These are phyloP conservation scores for Ottelia alismoides DNA, from an alignment of 106 monocot genomes.

Conservation along the genomic window DNA sequence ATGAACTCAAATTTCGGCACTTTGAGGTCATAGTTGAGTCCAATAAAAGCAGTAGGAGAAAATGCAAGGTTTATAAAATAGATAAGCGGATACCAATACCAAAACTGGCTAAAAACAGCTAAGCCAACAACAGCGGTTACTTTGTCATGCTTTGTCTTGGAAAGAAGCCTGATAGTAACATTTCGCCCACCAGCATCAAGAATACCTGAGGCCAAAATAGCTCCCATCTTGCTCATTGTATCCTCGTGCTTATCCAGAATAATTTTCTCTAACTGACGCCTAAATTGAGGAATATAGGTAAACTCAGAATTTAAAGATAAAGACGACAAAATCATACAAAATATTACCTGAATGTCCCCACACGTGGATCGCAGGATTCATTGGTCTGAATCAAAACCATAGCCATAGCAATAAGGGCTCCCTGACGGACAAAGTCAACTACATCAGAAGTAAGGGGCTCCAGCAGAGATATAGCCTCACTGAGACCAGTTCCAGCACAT, in stretches of 20 bases:
- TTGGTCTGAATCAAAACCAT: constrained; percentile 98
- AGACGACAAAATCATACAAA: background rate
- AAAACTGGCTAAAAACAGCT: constrained; percentile 98
- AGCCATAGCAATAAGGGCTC: constrained; percentile 95
- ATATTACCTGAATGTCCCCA: constrained; percentile 82
- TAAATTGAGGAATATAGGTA: constrained; percentile 6
- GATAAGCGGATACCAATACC: constrained; percentile 98
- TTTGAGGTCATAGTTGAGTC: constrained; percentile 91
- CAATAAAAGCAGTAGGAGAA: constrained; percentile 89
- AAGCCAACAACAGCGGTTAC: constrained; percentile 91
- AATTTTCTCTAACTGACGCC: constrained; percentile 93
- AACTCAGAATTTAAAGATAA: background rate
- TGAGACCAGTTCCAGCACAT: constrained; percentile 82
- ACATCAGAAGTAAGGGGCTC: constrained; percentile 99
- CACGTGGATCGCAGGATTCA: constrained; percentile 88
- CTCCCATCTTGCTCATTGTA: constrained; percentile 99
- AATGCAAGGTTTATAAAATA: constrained; percentile 96
- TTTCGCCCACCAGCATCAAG: constrained; percentile 98
- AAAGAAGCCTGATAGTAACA: constrained; percentile 86
- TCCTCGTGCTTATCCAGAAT: constrained; percentile 99
- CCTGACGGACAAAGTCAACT: constrained; percentile 98
- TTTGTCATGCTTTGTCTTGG: constrained; percentile 84
- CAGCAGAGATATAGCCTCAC: constrained; percentile 91
- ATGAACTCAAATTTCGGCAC: constrained; percentile 97
- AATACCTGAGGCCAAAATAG: constrained; percentile 94